Evolutionary conservation across 1,284 basidiomycete genomes (phyloP).

Genomic region (Retiboletus flavoniger): DNA sequence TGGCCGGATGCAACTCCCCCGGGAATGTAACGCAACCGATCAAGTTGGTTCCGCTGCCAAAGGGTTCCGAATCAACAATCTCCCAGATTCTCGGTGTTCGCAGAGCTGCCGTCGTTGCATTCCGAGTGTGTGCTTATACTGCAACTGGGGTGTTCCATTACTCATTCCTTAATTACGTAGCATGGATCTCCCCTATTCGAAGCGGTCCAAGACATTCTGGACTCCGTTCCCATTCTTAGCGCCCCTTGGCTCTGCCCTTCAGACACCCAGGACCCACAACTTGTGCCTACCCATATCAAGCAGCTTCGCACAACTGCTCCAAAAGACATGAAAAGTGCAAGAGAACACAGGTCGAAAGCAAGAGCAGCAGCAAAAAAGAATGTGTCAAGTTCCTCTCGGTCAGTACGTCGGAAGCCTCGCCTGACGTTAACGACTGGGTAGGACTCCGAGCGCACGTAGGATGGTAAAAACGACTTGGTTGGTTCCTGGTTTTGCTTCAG

Average conservation of each 20-base stretch:
- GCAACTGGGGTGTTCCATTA: conserved; percentile 1
- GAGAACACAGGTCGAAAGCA: conserved; percentile 57
- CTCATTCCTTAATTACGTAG: conserved; percentile 28
- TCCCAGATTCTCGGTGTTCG: conserved; percentile 66
- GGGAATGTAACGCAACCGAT: conserved; percentile 33
- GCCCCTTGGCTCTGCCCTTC: conserved; percentile 60
- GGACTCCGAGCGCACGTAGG: conserved; percentile 2
- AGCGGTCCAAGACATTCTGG: conserved; percentile 42
- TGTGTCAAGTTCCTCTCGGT: conserved; percentile 7
- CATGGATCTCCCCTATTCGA: conserved; percentile 40
- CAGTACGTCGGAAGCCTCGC: conserved; percentile 21
- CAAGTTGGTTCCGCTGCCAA: conserved; percentile 69
- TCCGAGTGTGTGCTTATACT: conserved; percentile 44
- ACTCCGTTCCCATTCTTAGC: conserved; percentile 48
- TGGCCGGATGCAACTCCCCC: conserved; percentile 69
- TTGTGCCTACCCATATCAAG: conserved; percentile 82
- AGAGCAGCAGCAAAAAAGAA: conserved; percentile 46
- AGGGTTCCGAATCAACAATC: conserved; percentile 65
- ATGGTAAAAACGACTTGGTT: not conserved
- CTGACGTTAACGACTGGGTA: conserved; percentile 19
- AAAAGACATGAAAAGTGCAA: conserved; percentile 73
- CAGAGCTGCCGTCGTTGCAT: conserved; percentile 66
- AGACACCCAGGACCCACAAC: conserved; percentile 18
- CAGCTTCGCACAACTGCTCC: conserved; percentile 82
- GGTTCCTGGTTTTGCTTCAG: not conserved